phyloP scores from a whole-genome alignment of 176 grass and related monocot species.

The Aegilops tauschii region DNA sequence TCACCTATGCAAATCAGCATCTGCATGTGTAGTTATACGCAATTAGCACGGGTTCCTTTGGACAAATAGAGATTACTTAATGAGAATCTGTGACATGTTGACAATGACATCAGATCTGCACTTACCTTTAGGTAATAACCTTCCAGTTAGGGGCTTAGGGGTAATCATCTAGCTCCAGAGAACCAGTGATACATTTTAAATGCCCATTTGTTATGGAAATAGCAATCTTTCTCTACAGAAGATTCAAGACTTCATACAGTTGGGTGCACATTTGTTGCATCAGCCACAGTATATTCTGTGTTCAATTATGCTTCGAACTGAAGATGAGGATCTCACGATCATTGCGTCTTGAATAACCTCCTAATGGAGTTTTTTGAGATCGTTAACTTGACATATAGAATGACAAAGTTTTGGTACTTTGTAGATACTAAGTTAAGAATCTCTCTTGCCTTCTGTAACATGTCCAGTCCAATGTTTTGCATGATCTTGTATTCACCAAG shows the following conservation, averaged over 20 bases:
- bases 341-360: neutral
- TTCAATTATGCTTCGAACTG: neutral
- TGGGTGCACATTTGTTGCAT: neutral
- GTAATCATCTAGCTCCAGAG: neutral
- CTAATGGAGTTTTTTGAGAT: conserved; percentile 7
- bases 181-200: neutral
- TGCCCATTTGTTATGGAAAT: conserved; percentile 6
- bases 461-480: neutral
- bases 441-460: conserved; percentile 16
- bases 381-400: neutral
- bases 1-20: neutral
- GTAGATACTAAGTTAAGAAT: neutral
- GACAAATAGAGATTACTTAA: neutral
- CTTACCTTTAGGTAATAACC: neutral
- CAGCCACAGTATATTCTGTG: neutral
- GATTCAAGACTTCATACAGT: neutral
- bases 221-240: conserved; percentile 11
- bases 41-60: neutral
- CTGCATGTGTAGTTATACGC: neutral
- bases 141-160: neutral
- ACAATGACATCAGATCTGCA: neutral
- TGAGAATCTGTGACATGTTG: neutral
- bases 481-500: neutral
- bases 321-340: neutral
- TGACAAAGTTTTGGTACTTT: neutral